A percentile compares a stretch with the other conserved stretches of the same genome.
Evolutionary conservation across 31 red algal genomes (phyloP).

Genomic region (Odonthalia washingtoniensis): DNA sequence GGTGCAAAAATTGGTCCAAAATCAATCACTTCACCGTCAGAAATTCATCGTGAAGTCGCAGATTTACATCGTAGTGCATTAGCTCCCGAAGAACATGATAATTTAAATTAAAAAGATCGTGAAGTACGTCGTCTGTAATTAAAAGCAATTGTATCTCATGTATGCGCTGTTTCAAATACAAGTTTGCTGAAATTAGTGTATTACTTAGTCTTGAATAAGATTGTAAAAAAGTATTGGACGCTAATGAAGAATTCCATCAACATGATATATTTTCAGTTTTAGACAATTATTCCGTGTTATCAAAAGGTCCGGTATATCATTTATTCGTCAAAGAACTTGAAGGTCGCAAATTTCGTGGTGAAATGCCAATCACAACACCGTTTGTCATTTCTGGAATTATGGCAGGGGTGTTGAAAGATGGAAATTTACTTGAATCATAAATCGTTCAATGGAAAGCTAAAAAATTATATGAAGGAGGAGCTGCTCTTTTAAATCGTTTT

Average conservation of each 20-base stretch:
- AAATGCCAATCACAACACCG: constrained; percentile 66
- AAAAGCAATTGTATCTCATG: constrained; percentile 73
- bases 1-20: constrained; percentile 7
- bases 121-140: constrained; percentile 73
- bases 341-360: constrained; percentile 55
- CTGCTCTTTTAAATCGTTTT: constrained; percentile 74
- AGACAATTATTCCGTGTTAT: constrained; percentile 45
- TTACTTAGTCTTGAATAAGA: constrained; percentile 74
- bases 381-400: constrained; percentile 66
- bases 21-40: constrained; percentile 7
- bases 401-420: constrained; percentile 75
- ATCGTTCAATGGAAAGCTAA: constrained; percentile 65
- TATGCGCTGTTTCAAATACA: constrained; percentile 64
- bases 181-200: constrained; percentile 78
- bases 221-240: constrained; percentile 70
- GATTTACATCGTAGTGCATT: constrained; percentile 36
- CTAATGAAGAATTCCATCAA: constrained; percentile 74
- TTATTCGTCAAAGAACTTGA: constrained; percentile 46
- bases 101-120: constrained; percentile 62
- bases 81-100: constrained; percentile 23
- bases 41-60: constrained; percentile 63
- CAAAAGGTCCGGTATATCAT: constrained; percentile 36
- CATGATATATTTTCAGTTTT: constrained; percentile 78
- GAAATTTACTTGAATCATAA: constrained; percentile 68
- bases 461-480: constrained; percentile 73